Evolutionary conservation across 768 basidiomycete genomes (phyloP).

Genomic region (Nidularia pulvinata): DNA sequence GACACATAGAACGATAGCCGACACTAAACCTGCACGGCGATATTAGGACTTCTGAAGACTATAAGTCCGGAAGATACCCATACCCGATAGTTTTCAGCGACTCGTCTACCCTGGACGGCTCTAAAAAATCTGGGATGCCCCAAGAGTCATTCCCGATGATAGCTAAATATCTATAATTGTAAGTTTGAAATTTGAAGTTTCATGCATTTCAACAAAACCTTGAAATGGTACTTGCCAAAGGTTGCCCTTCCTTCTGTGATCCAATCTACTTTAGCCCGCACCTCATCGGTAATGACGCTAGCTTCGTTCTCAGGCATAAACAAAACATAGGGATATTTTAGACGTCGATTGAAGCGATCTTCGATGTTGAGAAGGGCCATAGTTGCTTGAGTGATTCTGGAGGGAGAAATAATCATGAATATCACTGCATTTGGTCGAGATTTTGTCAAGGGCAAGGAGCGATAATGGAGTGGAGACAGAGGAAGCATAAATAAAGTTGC

Average conservation of each 20-base stretch:
- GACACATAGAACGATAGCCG: conserved; percentile 26
- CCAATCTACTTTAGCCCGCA: conserved; percentile 16
- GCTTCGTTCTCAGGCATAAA: conserved; percentile 20
- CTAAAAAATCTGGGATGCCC: conserved; percentile 18
- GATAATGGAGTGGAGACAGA: too few relatives aligned
- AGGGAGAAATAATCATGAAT: conserved; percentile 21
- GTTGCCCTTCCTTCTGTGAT: conserved; percentile 22
- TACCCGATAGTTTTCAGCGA: conserved; percentile 20
- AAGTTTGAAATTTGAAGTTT: neutral
- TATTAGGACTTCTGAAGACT: neutral
- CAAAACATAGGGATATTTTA: conserved; percentile 23
- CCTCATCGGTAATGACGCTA: conserved; percentile 14
- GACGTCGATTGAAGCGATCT: conserved; percentile 22
- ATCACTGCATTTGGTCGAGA: conserved; percentile 19
- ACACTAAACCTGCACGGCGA: conserved; percentile 14
- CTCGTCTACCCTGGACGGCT: conserved; percentile 14
- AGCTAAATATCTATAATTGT: conserved; percentile 3
- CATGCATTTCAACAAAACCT: too few relatives aligned
- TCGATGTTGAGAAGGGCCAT: conserved; percentile 23
- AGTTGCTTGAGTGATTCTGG: conserved; percentile 20
- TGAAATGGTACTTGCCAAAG: conserved; percentile 13
- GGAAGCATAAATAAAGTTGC: too few relatives aligned
- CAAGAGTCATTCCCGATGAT: conserved; percentile 17
- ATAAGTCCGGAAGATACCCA: neutral
- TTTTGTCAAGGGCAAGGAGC: too few relatives aligned